Evolutionary conservation across 2,329 filamentous ascomycete species (phyloP).

Genomic region (Colletotrichum sp.): DNA sequence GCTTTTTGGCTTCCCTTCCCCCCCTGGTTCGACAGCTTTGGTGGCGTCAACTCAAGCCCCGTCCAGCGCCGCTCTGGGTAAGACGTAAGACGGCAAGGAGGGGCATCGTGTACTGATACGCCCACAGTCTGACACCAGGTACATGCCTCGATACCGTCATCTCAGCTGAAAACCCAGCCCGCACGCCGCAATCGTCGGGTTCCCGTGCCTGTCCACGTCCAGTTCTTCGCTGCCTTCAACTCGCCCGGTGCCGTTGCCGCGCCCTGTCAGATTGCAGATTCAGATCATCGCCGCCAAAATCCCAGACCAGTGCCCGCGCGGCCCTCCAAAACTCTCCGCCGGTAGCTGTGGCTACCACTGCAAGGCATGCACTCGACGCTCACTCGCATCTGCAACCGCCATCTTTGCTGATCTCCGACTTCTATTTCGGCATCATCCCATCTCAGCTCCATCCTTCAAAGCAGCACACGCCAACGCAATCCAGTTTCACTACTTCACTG

Average conservation of each 20-base stretch:
- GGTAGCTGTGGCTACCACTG: neutral
- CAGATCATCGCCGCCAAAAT: neutral
- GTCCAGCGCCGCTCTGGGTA: neutral
- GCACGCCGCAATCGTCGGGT: neutral
- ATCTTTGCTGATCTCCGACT: neutral
- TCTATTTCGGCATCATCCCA: neutral
- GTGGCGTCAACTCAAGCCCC: neutral
- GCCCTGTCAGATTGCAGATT: neutral
- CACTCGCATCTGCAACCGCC: neutral
- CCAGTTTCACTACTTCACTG: neutral
- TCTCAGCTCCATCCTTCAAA: neutral
- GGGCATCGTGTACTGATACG: neutral
- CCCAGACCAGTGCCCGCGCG: neutral
- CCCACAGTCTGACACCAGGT: neutral
- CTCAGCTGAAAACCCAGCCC: neutral
- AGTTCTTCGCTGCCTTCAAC: neutral
- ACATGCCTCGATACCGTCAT: neutral
- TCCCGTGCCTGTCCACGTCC: too few species aligned
- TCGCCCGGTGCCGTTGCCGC: neutral
- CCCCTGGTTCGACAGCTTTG: neutral
- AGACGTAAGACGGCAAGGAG: neutral
- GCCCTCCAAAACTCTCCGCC: neutral
- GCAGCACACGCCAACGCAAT: neutral
- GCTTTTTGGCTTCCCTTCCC: neutral
- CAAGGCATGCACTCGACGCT: neutral